Evolutionary conservation across 176 grass and related monocot species (phyloP), one percentile per base, ranked within the genome.

Genomic region (Cenchrus purpureus): DNA sequence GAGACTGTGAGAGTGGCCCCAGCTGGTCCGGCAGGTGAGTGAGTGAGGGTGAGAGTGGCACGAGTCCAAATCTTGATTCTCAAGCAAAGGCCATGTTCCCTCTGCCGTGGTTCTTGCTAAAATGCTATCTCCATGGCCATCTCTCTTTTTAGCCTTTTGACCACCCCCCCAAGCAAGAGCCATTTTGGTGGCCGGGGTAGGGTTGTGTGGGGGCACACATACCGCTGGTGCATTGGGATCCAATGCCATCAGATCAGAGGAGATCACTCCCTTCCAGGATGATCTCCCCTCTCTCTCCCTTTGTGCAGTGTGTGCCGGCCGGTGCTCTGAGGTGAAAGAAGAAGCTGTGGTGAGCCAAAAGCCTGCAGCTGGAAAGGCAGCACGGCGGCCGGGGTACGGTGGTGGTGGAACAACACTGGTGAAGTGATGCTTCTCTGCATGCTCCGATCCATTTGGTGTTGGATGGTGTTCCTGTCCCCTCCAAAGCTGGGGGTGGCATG

Each of bases 91-190:
- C 76, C 64, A 86, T 86, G 73, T 32, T 57, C 83, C 20, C 14
- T 4, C 51, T 40, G 25, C 50, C 65, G 10, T 46, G 31, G 31
- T 22, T 4, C 4, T 40, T 40, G 37, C 37, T 2, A 40, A 32
- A 32, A 32, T 32, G 31, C 31, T 32, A 40, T 40, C 37, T 4
- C 37, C 37, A 40, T 4, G 37, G 68, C 42, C 19, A 44, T 19
- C 68, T 10, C 67, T 2, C n/a, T 66, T 64, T 86, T 65, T 83
- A 83, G 79, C 42, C 84, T 86, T 90, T 90, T 90, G 88, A 90
- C 88, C 88, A 45, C 51, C 48, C 48, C 57, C 79, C 57, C 79
- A 53, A 63, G 58, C 57, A 32, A 32, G 37, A 40, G 4, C 37
- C 37, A 45, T 86, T 86, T 86, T 65, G 43, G 72, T 9, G 49